Evolutionary conservation across 2,329 filamentous ascomycete genomes (phyloP), one percentile per base, ranked within the genome.

Genomic region (Monilinia aucupariae): DNA sequence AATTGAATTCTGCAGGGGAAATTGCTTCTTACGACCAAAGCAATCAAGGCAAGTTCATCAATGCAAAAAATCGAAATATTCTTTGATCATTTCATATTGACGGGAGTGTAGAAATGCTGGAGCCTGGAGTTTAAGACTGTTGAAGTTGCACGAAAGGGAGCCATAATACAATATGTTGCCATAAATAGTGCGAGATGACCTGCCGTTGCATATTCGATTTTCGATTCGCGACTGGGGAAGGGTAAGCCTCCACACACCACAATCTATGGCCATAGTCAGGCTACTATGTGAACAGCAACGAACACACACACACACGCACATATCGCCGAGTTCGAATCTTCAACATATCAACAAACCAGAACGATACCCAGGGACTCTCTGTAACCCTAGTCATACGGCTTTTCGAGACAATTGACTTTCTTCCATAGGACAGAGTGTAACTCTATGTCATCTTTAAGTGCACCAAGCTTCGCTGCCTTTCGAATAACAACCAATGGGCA

Each of bases 101-200:
- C 22, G 37, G 43, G 55, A 59, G 32, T 59, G 17, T 30, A n/a
- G 17, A 59, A 59, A 51, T 59, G 45, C 32, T 59, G 56, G 56
- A 59, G 56, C 56, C 56, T 51, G 39, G 56, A 59, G 17, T 37
- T 59, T n/a, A 50, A 59, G 45, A 59, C 56, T 59, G 30, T 50
- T 51, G 32, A 39, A 50, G 56, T 51, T 59, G 45, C 25, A 59
- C 56, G 45, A 30, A 51, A 50, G n/a, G 39, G 45, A 59, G 56
- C 45, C 56, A 59, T 22, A 39, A 27, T 51, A 39, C 56, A 27
- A 20, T 17, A 50, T 59, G 32, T 37, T 59, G 25, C 56, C 47
- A 59, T 59, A 50, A 30, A 59, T 59, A 59, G 56, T 51, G 12
- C 47, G 32, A 30, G 17, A 50, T 59, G 56, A 59, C 56, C 56